Evolutionary conservation across 345 rosid genomes (phyloP).

Genomic region (Diplotaxis tenuifolia): DNA sequence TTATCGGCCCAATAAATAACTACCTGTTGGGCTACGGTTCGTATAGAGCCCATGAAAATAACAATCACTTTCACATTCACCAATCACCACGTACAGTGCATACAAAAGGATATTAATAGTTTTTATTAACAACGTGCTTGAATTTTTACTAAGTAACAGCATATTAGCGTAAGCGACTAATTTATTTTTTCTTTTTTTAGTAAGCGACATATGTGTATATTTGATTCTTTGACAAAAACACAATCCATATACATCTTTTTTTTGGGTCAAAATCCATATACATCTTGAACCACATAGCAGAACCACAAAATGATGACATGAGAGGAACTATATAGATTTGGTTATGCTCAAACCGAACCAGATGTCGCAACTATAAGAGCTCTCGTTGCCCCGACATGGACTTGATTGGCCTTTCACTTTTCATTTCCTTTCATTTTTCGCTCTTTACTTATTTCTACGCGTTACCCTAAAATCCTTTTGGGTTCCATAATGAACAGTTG

Average conservation of each 20-base stretch:
- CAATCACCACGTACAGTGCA: no score
- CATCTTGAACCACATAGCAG: no score
- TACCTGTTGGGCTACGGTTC: background rate
- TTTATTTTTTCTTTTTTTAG: no score
- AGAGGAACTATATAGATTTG: constrained; percentile 3
- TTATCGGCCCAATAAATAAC: background rate
- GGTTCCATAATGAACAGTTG: background rate
- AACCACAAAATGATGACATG: constrained; percentile 6
- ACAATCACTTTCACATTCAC: background rate
- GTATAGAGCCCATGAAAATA: background rate
- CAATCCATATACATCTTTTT: no score
- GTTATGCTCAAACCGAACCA: constrained; percentile 28
- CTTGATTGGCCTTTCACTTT: constrained; percentile 21
- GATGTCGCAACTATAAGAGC: constrained; percentile 12
- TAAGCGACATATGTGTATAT: no score
- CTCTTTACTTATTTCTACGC: background rate
- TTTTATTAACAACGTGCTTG: background rate
- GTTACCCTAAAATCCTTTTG: background rate
- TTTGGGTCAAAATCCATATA: no score
- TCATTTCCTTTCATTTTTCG: background rate
- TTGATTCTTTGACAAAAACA: no score
- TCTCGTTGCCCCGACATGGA: constrained; percentile 17
- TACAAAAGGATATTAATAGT: background rate
- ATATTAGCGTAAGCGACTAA: background rate
- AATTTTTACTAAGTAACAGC: background rate